Base-by-base conservation (phyloP, 2,329 filamentous ascomycete species). In the Alternaria conjuncta region DNA sequence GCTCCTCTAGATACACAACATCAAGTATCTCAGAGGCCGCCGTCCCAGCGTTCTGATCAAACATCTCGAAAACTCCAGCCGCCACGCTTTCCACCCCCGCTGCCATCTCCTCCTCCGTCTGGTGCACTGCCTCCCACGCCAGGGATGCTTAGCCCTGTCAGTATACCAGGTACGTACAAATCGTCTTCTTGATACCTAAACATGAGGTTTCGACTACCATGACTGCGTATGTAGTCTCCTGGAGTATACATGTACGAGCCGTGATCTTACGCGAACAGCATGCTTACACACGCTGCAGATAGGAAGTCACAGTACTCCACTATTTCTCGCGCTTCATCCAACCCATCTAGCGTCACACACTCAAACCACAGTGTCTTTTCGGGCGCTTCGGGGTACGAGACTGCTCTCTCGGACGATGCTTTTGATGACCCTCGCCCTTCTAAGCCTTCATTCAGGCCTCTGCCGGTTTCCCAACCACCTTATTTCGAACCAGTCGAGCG, bases 301-400 rank as follows among this genome's bases (percentile, higher is more conserved):
- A 45, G 65, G 9, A 66, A 60, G 54, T 64, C 65, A 46, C 67
- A 68, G 21, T 68, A 70, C 59, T 72, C 68, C 2, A 64, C 61
- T 13, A 58, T 60, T n/a, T 70, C 67, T 20, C 69, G 65, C 44
- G 55, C 65, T 25, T 72, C 71, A 18, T 73, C 65, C 55, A 67
- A 64, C 28, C 64, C 64, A 25, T 64, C 69, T 20, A 72, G 64
- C n/a, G n/a, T 46, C 12, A 60, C 56, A 23, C 65, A 57, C 32
- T 73, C 71, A 13, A 68, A 63, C 10, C 65, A 65, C 25, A 74
- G 71, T 50, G 57, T 72, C 18, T 71, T 72, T 57, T 73, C 71
- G 0, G 63, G 63, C 15, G 36, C 57, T n/a, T 67, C 65, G 10
- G 65, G 64, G 7, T 70, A 68, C 23, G 69, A 71, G 55, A 67